phyloP scores from a whole-genome alignment of 2,329 filamentous ascomycete genomes.

The Penicillium vulpinum region DNA sequence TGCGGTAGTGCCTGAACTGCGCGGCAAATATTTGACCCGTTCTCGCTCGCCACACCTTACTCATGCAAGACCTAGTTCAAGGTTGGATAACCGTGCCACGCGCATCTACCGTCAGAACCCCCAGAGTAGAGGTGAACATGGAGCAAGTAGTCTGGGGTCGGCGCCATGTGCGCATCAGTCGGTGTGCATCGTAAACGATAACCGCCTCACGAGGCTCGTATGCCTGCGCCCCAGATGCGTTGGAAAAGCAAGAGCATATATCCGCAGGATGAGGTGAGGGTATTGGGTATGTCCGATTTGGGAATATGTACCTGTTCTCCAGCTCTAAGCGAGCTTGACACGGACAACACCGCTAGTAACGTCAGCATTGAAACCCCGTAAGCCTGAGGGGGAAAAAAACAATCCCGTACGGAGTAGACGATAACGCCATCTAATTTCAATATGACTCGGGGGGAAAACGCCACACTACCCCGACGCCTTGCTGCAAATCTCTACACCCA shows the following conservation, averaged over 20 bases:
- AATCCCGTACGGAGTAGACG: neutral
- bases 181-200: slow-evolving; percentile 15
- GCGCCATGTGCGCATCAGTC: slow-evolving; percentile 25
- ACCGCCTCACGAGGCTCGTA: slow-evolving; percentile 6
- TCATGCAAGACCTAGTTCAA: neutral
- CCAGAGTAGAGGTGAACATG: slow-evolving; percentile 2
- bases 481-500: slow-evolving; percentile 11
- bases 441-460: neutral
- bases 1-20: slow-evolving; percentile 16
- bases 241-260: neutral
- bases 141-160: slow-evolving; percentile 1
- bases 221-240: slow-evolving; percentile 7
- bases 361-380: neutral
- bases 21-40: slow-evolving; percentile 20
- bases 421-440: neutral
- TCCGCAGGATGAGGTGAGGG: neutral
- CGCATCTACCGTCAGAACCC: neutral
- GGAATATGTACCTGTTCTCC: slow-evolving; percentile 3
- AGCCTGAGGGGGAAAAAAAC: neutral
- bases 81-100: neutral
- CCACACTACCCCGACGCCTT: slow-evolving; percentile 7
- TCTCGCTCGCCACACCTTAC: slow-evolving; percentile 15
- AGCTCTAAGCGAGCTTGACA: neutral
- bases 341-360: neutral
- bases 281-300: neutral